Conservation (phyloP, 805 yeast genomes). For the Wickerhamomyces bisporus region DNA sequence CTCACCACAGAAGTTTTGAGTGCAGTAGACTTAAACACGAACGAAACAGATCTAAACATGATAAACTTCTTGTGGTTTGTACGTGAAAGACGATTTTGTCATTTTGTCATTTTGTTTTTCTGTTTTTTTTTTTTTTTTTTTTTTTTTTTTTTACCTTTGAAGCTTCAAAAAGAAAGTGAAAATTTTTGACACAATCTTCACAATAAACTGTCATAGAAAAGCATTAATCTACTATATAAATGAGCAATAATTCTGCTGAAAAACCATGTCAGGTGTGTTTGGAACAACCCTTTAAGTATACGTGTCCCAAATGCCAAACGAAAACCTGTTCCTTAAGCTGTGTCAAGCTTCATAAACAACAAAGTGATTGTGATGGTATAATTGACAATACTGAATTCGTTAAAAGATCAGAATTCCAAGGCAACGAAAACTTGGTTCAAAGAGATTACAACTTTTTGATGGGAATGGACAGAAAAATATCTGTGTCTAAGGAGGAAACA, state of each 20-base stretch:
- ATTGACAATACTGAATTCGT: slow-evolving; percentile 59
- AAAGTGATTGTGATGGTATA: slow-evolving; percentile 59
- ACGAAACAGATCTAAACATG: not conserved
- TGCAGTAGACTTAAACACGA: not conserved
- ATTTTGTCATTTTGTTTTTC: no score
- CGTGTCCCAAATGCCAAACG: slow-evolving; percentile 72
- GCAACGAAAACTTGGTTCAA: slow-evolving; percentile 41
- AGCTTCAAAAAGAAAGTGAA: no score
- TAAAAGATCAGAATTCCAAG: slow-evolving; percentile 38
- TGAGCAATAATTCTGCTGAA: slow-evolving; percentile 1
- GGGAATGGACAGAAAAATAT: slow-evolving; percentile 52
- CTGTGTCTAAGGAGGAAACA: slow-evolving; percentile 52
- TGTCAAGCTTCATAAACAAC: slow-evolving; percentile 62
- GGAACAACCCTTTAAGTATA: slow-evolving; percentile 47
- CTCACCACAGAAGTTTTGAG: slow-evolving; percentile 1
- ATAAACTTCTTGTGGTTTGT: no score
- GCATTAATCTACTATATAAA: not conserved
- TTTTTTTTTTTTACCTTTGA: no score
- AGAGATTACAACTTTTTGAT: slow-evolving; percentile 79
- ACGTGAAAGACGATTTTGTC: no score
- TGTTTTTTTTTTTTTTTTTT: no score
- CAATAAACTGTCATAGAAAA: slow-evolving; percentile 1
- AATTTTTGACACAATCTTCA: not conserved
- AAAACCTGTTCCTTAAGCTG: slow-evolving; percentile 70
- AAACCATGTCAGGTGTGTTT: slow-evolving; percentile 43